Evolutionary conservation across 768 basidiomycete species (phyloP).

Genomic region (Phlebiopsis flavidoalba): DNA sequence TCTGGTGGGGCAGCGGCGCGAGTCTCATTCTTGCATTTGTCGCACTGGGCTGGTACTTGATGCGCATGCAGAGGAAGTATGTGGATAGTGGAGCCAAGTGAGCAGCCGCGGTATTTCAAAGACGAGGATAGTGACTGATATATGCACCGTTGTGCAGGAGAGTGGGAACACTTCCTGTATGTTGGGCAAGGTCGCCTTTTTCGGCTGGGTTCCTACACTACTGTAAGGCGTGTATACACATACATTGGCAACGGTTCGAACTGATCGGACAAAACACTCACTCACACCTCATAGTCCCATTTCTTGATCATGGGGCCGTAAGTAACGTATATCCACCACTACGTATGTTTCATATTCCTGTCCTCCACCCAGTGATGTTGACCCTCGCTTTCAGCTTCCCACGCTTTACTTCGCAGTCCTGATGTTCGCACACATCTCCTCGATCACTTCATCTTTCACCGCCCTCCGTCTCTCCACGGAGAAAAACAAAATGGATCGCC

Average conservation of each 20-base stretch:
- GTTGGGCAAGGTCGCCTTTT: conserved; percentile 86
- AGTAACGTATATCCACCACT: conserved; percentile 95
- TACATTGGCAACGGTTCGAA: too few species aligned
- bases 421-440: conserved; percentile 83
- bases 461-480: conserved; percentile 56
- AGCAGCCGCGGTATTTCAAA: conserved; percentile 25
- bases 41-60: conserved; percentile 61
- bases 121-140: not conserved
- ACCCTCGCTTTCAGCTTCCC: conserved; percentile 59
- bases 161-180: conserved; percentile 94
- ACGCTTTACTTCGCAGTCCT: conserved; percentile 96
- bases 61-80: conserved; percentile 85
- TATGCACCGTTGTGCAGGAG: conserved; percentile 38
- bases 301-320: conserved; percentile 98
- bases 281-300: conserved; percentile 59
- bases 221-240: conserved; percentile 43
- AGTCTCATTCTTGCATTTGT: conserved; percentile 56
- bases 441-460: conserved; percentile 90
- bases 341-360: conserved; percentile 47
- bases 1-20: conserved; percentile 81
- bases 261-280: too few species aligned
- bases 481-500: conserved; percentile 61
- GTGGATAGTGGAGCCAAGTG: conserved; percentile 86
- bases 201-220: conserved; percentile 93
- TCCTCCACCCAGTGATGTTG: not conserved